Conservation (phyloP, 208 protist genomes). For the Naegleria fowleri region DNA sequence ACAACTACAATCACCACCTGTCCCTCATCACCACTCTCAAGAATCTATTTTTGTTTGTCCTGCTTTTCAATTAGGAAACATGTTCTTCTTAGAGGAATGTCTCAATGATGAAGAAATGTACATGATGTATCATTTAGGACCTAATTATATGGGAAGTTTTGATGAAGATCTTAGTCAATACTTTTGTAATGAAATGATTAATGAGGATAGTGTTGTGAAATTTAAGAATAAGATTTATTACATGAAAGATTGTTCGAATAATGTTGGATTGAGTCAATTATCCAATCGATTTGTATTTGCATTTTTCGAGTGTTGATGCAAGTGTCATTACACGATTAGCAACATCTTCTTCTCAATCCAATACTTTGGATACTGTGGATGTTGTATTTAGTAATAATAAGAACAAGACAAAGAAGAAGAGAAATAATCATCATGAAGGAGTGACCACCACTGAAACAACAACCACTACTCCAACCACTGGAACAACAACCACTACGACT, state of each 20-base stretch:
- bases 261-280: neutral
- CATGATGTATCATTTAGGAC: constrained; percentile 21
- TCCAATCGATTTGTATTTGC: neutral
- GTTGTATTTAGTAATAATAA: neutral
- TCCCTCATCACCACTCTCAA: neutral
- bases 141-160: constrained; percentile 25
- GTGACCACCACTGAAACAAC: neutral
- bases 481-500: neutral
- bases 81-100: neutral
- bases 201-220: neutral
- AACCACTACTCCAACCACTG: neutral
- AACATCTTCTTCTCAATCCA: neutral
- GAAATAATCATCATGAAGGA: neutral
- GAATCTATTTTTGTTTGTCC: neutral
- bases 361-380: neutral
- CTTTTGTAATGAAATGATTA: constrained; percentile 13
- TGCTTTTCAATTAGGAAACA: constrained; percentile 21
- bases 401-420: neutral
- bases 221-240: neutral
- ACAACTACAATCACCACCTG: neutral
- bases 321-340: neutral
- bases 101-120: constrained; percentile 11
- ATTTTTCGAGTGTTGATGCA: neutral
- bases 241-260: constrained; percentile 15
- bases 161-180: constrained; percentile 17